Evolutionary conservation across 2,329 filamentous ascomycete species (phyloP).

Genomic region (Samsoniella hepiali): DNA sequence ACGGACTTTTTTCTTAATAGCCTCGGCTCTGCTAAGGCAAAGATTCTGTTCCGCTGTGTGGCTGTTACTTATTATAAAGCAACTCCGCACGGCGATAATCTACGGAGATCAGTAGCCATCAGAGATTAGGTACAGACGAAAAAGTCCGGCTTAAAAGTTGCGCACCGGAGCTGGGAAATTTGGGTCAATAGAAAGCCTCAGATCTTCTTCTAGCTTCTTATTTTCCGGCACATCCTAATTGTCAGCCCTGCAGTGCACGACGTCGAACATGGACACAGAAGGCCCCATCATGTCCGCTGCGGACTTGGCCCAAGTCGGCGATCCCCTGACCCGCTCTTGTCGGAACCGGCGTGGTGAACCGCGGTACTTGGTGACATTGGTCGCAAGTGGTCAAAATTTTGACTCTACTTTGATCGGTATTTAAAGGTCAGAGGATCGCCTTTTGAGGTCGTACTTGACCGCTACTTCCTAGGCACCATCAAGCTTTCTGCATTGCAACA

Average conservation of each 20-base stretch:
- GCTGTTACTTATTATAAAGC: background rate
- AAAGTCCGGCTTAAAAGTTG: background rate
- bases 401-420: no score
- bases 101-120: background rate
- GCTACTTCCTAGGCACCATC: no score
- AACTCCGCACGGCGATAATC: background rate
- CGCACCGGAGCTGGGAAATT: no score
- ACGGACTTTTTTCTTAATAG: background rate
- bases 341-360: background rate
- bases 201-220: background rate
- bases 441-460: no score
- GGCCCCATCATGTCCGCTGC: constrained; percentile 5
- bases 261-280: background rate
- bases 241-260: background rate
- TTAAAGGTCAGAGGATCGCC: no score
- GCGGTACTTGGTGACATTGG: background rate
- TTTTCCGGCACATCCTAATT: background rate
- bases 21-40: background rate
- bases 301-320: constrained; percentile 3
- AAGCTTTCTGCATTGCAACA: background rate
- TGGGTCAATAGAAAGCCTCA: background rate
- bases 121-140: no score
- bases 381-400: background rate
- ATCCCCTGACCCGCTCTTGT: background rate
- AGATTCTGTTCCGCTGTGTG: background rate